Evolutionary conservation across 108 stramenopile species (phyloP), one percentile per base, ranked within the genome.

Genomic region (Pelagomonas calceolata): DNA sequence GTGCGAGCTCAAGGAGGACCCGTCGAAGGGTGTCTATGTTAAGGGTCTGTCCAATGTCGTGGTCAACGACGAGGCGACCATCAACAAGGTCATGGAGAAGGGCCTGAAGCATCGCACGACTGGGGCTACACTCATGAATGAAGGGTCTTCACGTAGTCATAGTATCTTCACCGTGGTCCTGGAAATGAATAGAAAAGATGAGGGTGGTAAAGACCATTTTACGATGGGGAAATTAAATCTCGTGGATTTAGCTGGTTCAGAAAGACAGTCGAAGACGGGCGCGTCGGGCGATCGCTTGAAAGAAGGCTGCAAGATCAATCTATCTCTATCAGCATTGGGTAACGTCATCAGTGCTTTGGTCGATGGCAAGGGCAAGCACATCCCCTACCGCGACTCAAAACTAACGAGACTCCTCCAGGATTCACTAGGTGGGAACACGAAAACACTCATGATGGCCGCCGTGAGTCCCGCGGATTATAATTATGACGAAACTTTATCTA

Each of bases 311-410:
- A 85, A 86, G 76, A 86, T 78, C 73, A 99, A 99, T 74, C 81
- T 93, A 65, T 94, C 92, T 73, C 88, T 99, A 29, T 89, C 94
- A 68, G 94, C 97, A 15, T 89, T 99, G 34, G 97, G 96, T 29
- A 96, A 96, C 80, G 86, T 87, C 17, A 87, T 87, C 45, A 80
- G 79, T 32, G 86, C 84, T 14, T 78, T 86, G 4, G 81, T 84
- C 21, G 85, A 85, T 45, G 67, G 71, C 70, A 21, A 14, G 33
- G 76, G 72, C n/a, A 84, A 81, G 70, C 84, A 86, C 72, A 86
- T 87, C 37, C 86, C 86, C 29, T 87, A 87, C 72, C 69, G 86
- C 39, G 86, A 87, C 74, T 82, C 81, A 17, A 87, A 86, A 75
- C 80, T 87, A 70, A 87, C 79, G 9, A 71, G 79, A 4, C 68